phyloP scores from a whole-genome alignment of 1,284 basidiomycete species.

The Ustilago sp. region DNA sequence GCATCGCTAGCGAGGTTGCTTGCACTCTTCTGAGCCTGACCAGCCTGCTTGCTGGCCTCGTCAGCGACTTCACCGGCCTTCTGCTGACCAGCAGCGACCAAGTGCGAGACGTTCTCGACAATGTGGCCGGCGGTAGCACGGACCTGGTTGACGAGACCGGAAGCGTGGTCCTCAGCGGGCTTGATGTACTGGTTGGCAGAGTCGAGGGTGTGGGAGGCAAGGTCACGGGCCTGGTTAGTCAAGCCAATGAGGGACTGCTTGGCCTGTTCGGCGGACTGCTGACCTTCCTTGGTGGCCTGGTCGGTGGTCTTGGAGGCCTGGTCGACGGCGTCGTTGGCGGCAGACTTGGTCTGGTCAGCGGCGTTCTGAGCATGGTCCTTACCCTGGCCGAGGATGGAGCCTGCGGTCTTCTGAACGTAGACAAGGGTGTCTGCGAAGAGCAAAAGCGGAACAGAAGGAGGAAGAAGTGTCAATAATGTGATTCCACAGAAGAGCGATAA shows the following conservation, averaged over 20 bases:
- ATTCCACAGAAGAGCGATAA: not conserved
- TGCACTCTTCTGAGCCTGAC: conserved; percentile 19
- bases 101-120: conserved; percentile 44
- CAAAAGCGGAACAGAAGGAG: not conserved
- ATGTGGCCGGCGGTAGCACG: conserved; percentile 45
- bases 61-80: conserved; percentile 50
- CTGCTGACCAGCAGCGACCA: conserved; percentile 43
- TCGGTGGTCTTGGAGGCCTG: conserved; percentile 42
- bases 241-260: conserved; percentile 50
- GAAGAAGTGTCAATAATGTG: not conserved
- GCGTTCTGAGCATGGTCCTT: conserved; percentile 40
- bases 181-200: conserved; percentile 61
- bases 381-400: conserved; percentile 46
- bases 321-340: conserved; percentile 49
- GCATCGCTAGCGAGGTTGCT: conserved; percentile 27
- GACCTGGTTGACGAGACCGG: conserved; percentile 46
- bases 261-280: conserved; percentile 50
- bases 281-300: conserved; percentile 47
- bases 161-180: conserved; percentile 44
- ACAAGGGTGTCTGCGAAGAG: conserved; percentile 38
- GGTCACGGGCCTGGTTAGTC: conserved; percentile 55
- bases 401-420: conserved; percentile 56
- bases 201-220: conserved; percentile 53
- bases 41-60: conserved; percentile 43
- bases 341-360: conserved; percentile 47